Evolutionary conservation across 768 basidiomycete species (phyloP).

Genomic region (Panaeolus cyanescens): DNA sequence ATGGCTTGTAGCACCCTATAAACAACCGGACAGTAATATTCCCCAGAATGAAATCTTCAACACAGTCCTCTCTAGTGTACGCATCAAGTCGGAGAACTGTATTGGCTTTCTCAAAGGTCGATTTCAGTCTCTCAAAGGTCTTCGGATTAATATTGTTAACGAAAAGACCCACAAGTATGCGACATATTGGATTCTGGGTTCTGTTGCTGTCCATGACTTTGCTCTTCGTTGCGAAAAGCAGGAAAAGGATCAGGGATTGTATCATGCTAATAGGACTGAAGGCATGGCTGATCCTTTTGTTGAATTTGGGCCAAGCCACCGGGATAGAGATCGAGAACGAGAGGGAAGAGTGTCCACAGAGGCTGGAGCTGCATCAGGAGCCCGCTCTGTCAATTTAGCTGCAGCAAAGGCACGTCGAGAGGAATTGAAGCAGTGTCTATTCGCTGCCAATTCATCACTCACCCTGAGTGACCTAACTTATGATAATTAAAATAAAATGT

Average conservation of each 20-base stretch:
- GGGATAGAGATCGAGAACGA: too few species aligned
- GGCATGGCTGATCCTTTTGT: slow-evolving; percentile 22
- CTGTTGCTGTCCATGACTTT: slow-evolving; percentile 31
- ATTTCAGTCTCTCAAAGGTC: slow-evolving; percentile 33
- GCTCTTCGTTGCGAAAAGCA: slow-evolving; percentile 28
- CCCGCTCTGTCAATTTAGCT: slow-evolving; percentile 13
- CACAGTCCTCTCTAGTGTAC: slow-evolving; percentile 34
- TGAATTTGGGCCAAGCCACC: too few species aligned
- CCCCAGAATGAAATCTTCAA: slow-evolving; percentile 32
- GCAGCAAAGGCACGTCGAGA: slow-evolving; percentile 3
- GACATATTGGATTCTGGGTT: slow-evolving; percentile 30
- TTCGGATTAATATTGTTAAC: slow-evolving; percentile 27
- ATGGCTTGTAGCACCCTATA: slow-evolving; percentile 27
- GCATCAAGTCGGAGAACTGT: slow-evolving; percentile 39
- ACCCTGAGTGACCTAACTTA: too few species aligned
- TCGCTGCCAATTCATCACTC: too few species aligned
- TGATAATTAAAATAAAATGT: too few species aligned
- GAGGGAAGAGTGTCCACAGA: slow-evolving; percentile 11
- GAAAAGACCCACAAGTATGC: slow-evolving; percentile 25
- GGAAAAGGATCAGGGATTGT: too few species aligned
- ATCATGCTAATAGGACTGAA: slow-evolving; percentile 8
- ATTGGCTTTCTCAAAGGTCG: slow-evolving; percentile 42
- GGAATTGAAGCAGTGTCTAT: not conserved
- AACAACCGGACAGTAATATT: slow-evolving; percentile 23
- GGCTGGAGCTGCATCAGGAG: slow-evolving; percentile 12